Evolutionary conservation across 805 yeast genomes (phyloP), one percentile per base, ranked within the genome.

Genomic region (Brettanomyces anomalus): DNA sequence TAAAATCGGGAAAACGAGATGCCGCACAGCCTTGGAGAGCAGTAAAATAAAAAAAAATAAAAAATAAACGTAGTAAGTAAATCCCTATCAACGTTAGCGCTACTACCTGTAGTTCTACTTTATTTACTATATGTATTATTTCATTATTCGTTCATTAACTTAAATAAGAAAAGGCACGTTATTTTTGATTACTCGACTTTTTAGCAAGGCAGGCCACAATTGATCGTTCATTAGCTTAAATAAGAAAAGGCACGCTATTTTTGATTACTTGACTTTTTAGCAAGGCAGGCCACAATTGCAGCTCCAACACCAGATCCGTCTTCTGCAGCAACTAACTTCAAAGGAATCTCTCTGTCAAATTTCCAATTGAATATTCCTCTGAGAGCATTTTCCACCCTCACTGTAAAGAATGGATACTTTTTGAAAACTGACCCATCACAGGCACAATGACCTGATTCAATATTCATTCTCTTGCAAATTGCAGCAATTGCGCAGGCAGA

Each of bases 241-340:
- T n/a, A n/a, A n/a, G n/a, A n/a, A n/a, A n/a, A n/a, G n/a, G n/a
- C n/a, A 24, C 3, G 28, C 28, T 24, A n/a, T n/a, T 24, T 24
- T 24, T 24, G 10, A 24, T 7, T 24, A 11, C 10, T 2, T 7
- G 28, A 7, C 3, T 24, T 18, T 65, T 82, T 78, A 46, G 97
- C 85, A 66, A 90, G 75, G 45, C 97, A 96, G 41, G 98, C 97
- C 66, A 90, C 89, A 56, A 90, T 76, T 39, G 97, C 98, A 43
- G 97, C 98, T 60, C 98, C 98, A 40, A 85, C 96, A 68, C 97
- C 97, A 39, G 93, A 82, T 53, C 97, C 98, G 69, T 93, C 97
- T 69, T 90, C 96, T 21, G 62, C 62, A 19, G 51, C 54, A 5
- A 53, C 53, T 30, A 58, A 43, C 16, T 45, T 46, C 24, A 58